Evolutionary conservation across 768 basidiomycete species (phyloP).

Genomic region (Postia placenta): DNA sequence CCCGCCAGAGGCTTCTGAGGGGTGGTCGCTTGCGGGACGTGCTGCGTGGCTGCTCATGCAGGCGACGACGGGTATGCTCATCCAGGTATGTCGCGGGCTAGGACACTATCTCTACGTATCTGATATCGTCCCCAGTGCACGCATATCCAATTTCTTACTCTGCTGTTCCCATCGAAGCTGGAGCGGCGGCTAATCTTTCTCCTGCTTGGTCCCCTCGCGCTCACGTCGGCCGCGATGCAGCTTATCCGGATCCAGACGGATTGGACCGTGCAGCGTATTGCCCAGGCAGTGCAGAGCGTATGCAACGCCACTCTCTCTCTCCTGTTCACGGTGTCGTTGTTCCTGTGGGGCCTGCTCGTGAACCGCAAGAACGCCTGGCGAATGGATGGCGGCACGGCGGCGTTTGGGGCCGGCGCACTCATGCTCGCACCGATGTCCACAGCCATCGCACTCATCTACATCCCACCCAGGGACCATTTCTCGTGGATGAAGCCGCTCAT

Average conservation of each 20-base stretch:
- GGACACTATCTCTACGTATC: not conserved
- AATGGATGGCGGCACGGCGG: slow-evolving; percentile 92
- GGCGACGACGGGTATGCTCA: slow-evolving; percentile 74
- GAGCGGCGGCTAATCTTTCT: slow-evolving; percentile 84
- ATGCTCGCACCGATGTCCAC: slow-evolving; percentile 76
- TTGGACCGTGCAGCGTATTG: slow-evolving; percentile 39
- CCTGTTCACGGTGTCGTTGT: slow-evolving; percentile 82
- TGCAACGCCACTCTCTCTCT: slow-evolving; percentile 95
- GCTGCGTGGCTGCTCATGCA: slow-evolving; percentile 87
- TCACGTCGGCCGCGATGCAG: slow-evolving; percentile 79
- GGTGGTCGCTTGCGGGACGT: slow-evolving; percentile 60
- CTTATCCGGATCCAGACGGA: slow-evolving; percentile 62
- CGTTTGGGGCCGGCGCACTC: slow-evolving; percentile 89
- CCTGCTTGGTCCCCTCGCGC: slow-evolving; percentile 82
- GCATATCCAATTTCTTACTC: slow-evolving; percentile 94
- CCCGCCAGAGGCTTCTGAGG: slow-evolving; percentile 42
- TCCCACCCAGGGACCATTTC: slow-evolving; percentile 76
- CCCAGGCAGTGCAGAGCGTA: slow-evolving; percentile 79
- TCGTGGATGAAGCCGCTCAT: slow-evolving; percentile 88
- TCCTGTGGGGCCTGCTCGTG: slow-evolving; percentile 90
- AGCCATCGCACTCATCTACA: slow-evolving; percentile 82
- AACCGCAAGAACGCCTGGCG: slow-evolving; percentile 94
- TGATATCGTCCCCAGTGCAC: slow-evolving; percentile 56
- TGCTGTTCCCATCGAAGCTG: slow-evolving; percentile 86
- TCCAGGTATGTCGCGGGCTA: slow-evolving; percentile 79